Evolutionary conservation across 768 basidiomycete genomes (phyloP), one percentile per base, ranked within the genome.

Genomic region (Naematelia aurantialba): DNA sequence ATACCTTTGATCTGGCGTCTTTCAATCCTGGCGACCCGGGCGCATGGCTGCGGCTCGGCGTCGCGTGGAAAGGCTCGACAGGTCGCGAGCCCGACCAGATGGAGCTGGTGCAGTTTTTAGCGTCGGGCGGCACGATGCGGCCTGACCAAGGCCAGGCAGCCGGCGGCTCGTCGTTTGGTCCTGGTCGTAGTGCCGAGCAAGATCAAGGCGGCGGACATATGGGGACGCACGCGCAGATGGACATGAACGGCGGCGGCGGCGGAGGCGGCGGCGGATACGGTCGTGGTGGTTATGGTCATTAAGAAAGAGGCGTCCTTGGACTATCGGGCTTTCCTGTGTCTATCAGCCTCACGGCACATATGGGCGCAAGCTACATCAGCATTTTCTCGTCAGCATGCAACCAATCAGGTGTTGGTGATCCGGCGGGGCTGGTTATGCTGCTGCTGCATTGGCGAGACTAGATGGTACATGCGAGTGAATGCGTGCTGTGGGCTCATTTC

Each of bases 31-130:
- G 63, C 29, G 55, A 55, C 13, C 67, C 72, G 12, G 62, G 50
- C 1, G 34, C 52, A 1, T 73, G 72, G 72, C 25, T 52, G 0
- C 51, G 47, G 2, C 52, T 73, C 3, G 69, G 56, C 5, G 11
- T 52, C 14, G 69, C 67, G 19, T 73, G 68, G 66, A 57, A 62
- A 53, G 58, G 52, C n/a, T 55, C 62, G 8, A 62, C 53, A 47
- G 72, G 72, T 10, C 56, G 55, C 12, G 63, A 69, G 22, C 63
- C 72, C 27, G 58, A 67, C 54, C 72, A 73, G 51, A 61, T 73
- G 56, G 67, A 65, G 46, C 56, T 73, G 56, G 70, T 73, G 67
- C 45, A 57, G 53, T 70, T 63, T 34, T 50, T 73, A 30, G 56
- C 62, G 45, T 58, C 49, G 21, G 62, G 60, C 21, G 45, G 55